Percentiles rank a stretch among this genome's conserved stretches.
phyloP scores from a whole-genome alignment of 2,329 filamentous ascomycete species.

The Truncatella angustata region DNA sequence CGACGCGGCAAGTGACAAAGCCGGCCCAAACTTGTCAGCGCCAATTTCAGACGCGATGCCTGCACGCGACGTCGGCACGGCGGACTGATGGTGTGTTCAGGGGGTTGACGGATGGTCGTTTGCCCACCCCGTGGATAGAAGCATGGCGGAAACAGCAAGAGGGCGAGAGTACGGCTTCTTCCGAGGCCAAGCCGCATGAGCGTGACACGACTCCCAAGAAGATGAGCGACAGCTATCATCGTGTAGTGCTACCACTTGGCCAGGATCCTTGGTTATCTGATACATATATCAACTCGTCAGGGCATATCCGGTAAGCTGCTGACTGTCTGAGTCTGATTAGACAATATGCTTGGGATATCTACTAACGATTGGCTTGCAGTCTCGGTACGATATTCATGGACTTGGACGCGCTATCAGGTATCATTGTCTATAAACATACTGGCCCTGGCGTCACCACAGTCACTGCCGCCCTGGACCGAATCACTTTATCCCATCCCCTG shows the following conservation, averaged over 20 bases:
- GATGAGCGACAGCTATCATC: slow-evolving; percentile 71
- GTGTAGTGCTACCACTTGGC: slow-evolving; percentile 66
- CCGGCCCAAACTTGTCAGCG: background rate
- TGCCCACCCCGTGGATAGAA: slow-evolving; percentile 64
- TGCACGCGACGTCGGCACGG: slow-evolving; percentile 22
- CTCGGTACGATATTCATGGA: slow-evolving; percentile 78
- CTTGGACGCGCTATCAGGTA: slow-evolving; percentile 72
- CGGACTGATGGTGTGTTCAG: slow-evolving; percentile 36
- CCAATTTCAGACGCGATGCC: slow-evolving; percentile 14
- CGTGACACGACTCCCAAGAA: slow-evolving; percentile 62
- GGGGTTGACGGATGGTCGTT: slow-evolving; percentile 31
- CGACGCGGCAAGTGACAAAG: background rate
- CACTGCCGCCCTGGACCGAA: slow-evolving; percentile 48
- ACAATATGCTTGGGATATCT: background rate
- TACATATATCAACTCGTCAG: slow-evolving; percentile 73
- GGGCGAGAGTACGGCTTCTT: slow-evolving; percentile 24
- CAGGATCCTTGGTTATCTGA: slow-evolving; percentile 76
- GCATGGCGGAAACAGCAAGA: slow-evolving; percentile 57
- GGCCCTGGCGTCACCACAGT: slow-evolving; percentile 53
- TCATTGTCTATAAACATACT: slow-evolving; percentile 70
- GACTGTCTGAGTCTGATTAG: background rate
- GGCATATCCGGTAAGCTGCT: slow-evolving; percentile 62
- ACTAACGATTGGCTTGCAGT: slow-evolving; percentile 28
- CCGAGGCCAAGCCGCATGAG: slow-evolving; percentile 31
- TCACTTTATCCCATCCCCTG: slow-evolving; percentile 64